These are phyloP conservation scores for Nemania diffusa DNA, from an alignment of 2,329 filamentous ascomycete species.

Conservation along the genomic window DNA sequence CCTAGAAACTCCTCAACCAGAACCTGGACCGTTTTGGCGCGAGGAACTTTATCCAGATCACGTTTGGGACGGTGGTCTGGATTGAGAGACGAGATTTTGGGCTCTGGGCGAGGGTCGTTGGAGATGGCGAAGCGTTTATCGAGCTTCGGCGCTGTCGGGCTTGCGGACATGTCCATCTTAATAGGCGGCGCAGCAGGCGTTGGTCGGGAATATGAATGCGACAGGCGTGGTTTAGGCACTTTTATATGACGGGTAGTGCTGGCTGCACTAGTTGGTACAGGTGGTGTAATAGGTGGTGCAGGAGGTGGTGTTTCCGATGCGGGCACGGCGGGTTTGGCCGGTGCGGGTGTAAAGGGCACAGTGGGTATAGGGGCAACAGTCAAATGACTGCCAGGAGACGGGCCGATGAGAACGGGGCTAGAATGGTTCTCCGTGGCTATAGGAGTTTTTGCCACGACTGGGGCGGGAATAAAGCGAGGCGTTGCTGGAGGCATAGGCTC, in stretches of 20 bases:
- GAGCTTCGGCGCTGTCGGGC: conserved; percentile 9
- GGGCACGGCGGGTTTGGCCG: neutral
- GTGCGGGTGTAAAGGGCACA: neutral
- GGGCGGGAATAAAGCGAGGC: too few relatives aligned
- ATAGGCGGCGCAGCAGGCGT: neutral
- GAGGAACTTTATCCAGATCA: neutral
- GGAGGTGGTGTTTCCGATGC: neutral
- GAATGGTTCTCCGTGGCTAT: too few relatives aligned
- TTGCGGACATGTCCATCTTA: neutral
- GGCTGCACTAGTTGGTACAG: neutral
- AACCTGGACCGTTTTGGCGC: conserved; percentile 3
- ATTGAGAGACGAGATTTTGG: conserved; percentile 15
- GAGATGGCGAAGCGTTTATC: conserved; percentile 19
- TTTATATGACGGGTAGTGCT: neutral
- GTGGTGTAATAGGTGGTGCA: neutral
- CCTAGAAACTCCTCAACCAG: conserved; percentile 3
- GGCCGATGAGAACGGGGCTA: too few relatives aligned
- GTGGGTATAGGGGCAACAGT: too few relatives aligned
- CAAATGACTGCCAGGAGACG: too few relatives aligned
- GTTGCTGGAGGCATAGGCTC: too few relatives aligned
- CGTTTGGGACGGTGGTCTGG: neutral
- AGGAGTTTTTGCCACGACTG: too few relatives aligned
- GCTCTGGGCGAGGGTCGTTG: neutral
- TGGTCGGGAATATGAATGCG: neutral
- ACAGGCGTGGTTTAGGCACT: neutral